Conservation (phyloP, 148 eudicot genomes). For the Euryodendron excelsum region DNA sequence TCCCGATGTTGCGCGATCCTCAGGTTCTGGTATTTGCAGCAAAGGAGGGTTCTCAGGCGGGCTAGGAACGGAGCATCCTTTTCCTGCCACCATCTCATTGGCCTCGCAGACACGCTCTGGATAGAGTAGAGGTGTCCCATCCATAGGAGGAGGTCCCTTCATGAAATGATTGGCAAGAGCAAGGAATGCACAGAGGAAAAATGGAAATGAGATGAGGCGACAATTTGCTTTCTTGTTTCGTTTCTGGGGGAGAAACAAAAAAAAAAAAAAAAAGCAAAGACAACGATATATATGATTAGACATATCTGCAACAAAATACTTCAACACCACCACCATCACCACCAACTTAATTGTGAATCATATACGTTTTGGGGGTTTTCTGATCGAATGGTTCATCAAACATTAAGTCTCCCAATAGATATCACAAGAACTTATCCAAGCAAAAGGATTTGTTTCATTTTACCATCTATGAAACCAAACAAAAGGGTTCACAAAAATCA, state of each 20-base stretch:
- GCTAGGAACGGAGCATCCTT: conserved; percentile 52
- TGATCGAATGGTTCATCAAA: too few relatives aligned
- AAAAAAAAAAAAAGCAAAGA: not conserved
- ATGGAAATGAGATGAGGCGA: conserved; percentile 54
- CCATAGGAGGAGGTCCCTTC: conserved; percentile 14
- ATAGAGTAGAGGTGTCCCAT: not conserved
- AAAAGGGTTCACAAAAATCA: too few relatives aligned
- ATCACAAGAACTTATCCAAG: too few relatives aligned
- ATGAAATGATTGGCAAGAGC: conserved; percentile 31
- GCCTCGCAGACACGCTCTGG: too few relatives aligned
- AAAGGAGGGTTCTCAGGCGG: conserved; percentile 81
- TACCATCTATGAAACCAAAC: too few relatives aligned
- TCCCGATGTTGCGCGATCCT: conserved; percentile 68
- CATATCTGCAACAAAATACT: too few relatives aligned
- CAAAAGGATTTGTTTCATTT: too few relatives aligned
- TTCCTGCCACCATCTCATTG: not conserved
- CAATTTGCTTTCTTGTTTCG: conserved; percentile 56
- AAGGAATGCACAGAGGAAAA: conserved; percentile 62
- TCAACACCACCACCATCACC: too few relatives aligned
- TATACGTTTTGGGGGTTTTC: too few relatives aligned
- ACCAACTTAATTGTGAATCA: too few relatives aligned
- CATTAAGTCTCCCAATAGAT: too few relatives aligned
- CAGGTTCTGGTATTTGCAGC: conserved; percentile 64
- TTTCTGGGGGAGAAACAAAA: conserved; percentile 43
- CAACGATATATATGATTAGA: not conserved